Evolutionary conservation across 1,139 yeast genomes (phyloP).

Genomic region (Lodderomyces parapsilosis): DNA sequence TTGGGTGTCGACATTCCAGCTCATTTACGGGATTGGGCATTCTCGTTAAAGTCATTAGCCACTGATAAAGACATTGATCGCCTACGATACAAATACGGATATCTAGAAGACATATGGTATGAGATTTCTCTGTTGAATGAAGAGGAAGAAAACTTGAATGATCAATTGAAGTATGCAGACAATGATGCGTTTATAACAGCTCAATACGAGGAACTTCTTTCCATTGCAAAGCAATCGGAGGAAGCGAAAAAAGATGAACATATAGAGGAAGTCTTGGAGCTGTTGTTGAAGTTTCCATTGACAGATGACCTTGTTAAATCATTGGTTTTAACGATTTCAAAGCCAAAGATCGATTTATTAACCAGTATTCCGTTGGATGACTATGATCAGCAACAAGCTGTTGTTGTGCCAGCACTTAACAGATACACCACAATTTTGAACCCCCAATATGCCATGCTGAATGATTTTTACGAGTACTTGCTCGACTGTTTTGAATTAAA

Average conservation of each 20-base stretch:
- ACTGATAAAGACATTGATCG: neutral
- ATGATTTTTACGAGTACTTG: neutral
- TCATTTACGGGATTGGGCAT: neutral
- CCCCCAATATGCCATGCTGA: neutral
- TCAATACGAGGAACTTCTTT: neutral
- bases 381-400: conserved; percentile 3
- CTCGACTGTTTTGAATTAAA: neutral
- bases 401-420: conserved; percentile 5
- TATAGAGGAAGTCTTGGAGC: conserved; percentile 3
- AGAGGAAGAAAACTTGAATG: conserved; percentile 1
- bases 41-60: neutral
- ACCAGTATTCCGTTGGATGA: neutral
- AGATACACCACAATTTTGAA: conserved; percentile 1
- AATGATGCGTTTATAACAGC: neutral
- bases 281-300: neutral
- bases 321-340: conserved; percentile 5
- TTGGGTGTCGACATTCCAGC: neutral
- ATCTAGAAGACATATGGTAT: neutral
- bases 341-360: conserved; percentile 1
- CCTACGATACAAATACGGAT: neutral
- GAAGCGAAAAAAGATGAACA: neutral
- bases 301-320: conserved; percentile 2
- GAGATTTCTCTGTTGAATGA: neutral
- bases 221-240: neutral
- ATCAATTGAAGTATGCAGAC: neutral